Conservation (phyloP, 2,329 filamentous ascomycete species). For the Claviceps quebecensis region DNA sequence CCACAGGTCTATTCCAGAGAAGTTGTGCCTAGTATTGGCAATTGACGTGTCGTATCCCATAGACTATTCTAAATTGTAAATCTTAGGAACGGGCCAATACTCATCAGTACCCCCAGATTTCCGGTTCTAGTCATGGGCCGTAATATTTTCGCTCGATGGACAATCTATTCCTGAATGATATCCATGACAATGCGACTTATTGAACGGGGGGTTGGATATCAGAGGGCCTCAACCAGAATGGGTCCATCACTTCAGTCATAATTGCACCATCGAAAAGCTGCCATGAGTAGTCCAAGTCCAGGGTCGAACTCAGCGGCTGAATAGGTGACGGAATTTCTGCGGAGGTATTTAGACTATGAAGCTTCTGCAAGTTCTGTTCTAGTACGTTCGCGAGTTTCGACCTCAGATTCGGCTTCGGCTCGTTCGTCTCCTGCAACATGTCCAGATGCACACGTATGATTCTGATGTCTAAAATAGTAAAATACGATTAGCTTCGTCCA, state of each 20-base stretch:
- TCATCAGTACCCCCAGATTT: too few relatives aligned
- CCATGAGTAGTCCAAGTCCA: constrained; percentile 9
- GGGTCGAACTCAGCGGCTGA: constrained; percentile 4
- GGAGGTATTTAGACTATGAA: constrained; percentile 11
- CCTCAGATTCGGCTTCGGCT: constrained; percentile 13
- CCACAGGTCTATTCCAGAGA: too few relatives aligned
- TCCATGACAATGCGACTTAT: not conserved
- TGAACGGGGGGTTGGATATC: not conserved
- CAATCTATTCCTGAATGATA: not conserved
- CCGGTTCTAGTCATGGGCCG: not conserved
- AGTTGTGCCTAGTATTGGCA: too few relatives aligned
- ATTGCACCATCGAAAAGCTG: constrained; percentile 10
- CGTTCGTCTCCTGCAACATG: constrained; percentile 15
- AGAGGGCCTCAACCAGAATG: constrained; percentile 1
- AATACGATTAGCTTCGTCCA: not conserved
- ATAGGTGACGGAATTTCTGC: constrained; percentile 2
- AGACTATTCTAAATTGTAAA: too few relatives aligned
- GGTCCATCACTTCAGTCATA: constrained; percentile 3
- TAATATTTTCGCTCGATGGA: not conserved
- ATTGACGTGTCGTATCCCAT: too few relatives aligned
- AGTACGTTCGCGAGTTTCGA: constrained; percentile 8
- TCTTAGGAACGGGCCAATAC: too few relatives aligned
- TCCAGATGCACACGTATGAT: constrained; percentile 17
- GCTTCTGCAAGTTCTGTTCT: constrained; percentile 13
- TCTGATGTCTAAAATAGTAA: constrained; percentile 11